Evolutionary conservation across 2,329 filamentous ascomycete genomes (phyloP).

Genomic region (Diaporthe citri): DNA sequence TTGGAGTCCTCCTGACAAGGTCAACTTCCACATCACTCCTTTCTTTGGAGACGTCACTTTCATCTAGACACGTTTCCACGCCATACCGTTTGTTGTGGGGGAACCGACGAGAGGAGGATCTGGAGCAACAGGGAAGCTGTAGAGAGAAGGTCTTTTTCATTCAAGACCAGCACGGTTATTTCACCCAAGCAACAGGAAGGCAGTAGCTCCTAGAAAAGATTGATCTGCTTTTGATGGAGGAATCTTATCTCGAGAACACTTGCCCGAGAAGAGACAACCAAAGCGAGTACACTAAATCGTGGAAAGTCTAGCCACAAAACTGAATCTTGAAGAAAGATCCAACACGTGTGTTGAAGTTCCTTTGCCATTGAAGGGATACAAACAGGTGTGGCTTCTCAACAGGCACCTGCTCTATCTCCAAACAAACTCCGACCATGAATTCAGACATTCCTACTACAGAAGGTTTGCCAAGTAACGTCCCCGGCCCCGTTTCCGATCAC

Average conservation of each 20-base stretch:
- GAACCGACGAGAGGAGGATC: not conserved
- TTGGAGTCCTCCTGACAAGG: conserved; percentile 59
- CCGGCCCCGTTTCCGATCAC: too few relatives aligned
- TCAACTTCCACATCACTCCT: conserved; percentile 62
- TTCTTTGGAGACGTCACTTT: conserved; percentile 58
- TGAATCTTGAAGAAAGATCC: not conserved
- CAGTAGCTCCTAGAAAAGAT: not conserved
- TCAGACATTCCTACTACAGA: not conserved
- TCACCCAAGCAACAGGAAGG: not conserved
- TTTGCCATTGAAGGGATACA: too few relatives aligned
- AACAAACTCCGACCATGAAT: not conserved
- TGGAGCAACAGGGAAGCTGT: not conserved
- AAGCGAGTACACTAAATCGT: not conserved
- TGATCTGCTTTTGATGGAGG: not conserved
- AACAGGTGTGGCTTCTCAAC: not conserved
- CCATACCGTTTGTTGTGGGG: too few relatives aligned
- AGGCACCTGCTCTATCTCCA: not conserved
- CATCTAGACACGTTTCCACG: conserved; percentile 44
- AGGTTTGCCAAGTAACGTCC: not conserved
- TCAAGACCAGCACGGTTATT: not conserved
- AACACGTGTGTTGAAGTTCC: not conserved
- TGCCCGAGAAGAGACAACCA: not conserved
- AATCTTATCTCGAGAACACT: not conserved
- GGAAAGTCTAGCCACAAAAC: not conserved
- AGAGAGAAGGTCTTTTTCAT: not conserved